Evolutionary conservation across 148 eudicot species (phyloP), one percentile per base, ranked within the genome.

Genomic region (Mesembryanthemum crystallinum): DNA sequence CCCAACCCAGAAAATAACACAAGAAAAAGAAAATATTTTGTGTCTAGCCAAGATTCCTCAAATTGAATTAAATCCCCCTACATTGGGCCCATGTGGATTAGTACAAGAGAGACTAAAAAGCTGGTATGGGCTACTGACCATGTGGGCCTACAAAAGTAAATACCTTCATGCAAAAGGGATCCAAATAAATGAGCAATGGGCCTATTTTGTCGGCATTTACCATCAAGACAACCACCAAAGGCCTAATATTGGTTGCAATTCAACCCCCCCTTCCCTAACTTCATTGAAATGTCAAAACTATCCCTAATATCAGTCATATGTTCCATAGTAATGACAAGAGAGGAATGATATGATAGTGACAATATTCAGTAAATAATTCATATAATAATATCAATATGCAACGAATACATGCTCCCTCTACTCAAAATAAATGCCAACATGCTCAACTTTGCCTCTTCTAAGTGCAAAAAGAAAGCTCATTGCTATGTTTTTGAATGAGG

Each of bases 51-150:
- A 23, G 17, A 47, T 49, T 32, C 4, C 28, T 23, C 51, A 37
- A 52, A 39, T 6, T 37, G 29, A 66, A 33, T 15, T 13, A 65
- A 12, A 37, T 8, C 47, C 28, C 3, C 52, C 1, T 8, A n/a
- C 20, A 61, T 10, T 63, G 61, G n/a, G 71, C 37, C 75, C 71
- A 78, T 54, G 64, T 64, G 65, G 71, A 25, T 5, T 14, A 49
- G 14, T 52, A 52, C 30, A 24, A 66, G 51, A 25, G 24, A 35
- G 71, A 64, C 59, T 20, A 37, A 61, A 35, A 24, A 45, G 45
- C 8, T 43, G 28, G 71, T 52, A 73, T 68, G 77, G 58, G 78
- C 64, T 29, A 35, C 63, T 49, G 65, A 35, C 49, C 43, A 76
- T 39, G 73, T 13, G 71, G 59, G 49, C 25, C 77, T 65, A 25